Conservation (phyloP, 2,329 filamentous ascomycete genomes). For the Fusarium sulawesiense region DNA sequence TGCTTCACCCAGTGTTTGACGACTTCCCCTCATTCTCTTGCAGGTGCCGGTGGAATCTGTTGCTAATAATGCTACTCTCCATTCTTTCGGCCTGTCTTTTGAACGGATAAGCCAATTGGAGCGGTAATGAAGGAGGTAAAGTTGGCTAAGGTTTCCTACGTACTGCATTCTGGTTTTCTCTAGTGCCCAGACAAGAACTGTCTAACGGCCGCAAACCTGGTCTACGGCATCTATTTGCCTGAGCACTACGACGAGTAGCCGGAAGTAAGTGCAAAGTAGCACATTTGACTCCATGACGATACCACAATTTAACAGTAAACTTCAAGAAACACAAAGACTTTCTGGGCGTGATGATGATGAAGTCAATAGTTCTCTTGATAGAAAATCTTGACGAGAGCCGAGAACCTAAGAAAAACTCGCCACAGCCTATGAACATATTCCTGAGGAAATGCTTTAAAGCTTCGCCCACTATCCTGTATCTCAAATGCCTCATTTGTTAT, state of each 20-base stretch:
- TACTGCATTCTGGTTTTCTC: neutral
- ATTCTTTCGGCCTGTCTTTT: neutral
- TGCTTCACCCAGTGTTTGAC: too few species aligned
- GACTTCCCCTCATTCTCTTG: neutral
- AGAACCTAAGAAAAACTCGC: rapidly evolving
- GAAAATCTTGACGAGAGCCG: neutral
- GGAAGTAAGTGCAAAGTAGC: rapidly evolving
- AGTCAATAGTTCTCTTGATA: neutral
- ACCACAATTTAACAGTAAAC: neutral
- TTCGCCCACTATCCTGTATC: neutral
- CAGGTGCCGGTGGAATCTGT: neutral
- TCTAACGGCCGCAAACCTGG: neutral
- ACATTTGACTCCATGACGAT: neutral
- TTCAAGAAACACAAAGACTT: neutral
- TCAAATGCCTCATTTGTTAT: neutral
- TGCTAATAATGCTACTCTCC: neutral
- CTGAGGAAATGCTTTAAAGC: neutral
- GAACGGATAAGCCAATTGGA: neutral
- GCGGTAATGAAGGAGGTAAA: neutral
- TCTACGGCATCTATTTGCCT: neutral
- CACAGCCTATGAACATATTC: neutral
- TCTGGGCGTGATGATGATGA: rapidly evolving
- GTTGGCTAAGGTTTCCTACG: neutral
- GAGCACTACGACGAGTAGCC: neutral
- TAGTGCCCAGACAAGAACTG: neutral